Evolutionary conservation across 2,329 filamentous ascomycete species (phyloP).

Genomic region (Neurospora sp.): DNA sequence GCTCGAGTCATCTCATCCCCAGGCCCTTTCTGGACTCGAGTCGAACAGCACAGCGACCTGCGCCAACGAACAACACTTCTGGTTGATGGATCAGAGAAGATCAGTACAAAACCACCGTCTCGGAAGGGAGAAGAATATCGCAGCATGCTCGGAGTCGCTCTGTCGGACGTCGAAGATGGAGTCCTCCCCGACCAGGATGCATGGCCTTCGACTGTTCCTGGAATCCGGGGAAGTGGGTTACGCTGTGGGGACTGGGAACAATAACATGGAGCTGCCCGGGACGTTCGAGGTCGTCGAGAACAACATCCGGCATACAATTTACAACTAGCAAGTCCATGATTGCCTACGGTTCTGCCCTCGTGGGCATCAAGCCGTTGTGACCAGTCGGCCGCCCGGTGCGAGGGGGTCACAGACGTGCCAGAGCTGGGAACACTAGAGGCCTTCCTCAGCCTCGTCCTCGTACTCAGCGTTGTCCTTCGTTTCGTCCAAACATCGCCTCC

Average conservation of each 20-base stretch:
- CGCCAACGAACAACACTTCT: background rate
- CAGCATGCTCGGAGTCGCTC: background rate
- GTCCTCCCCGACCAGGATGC: background rate
- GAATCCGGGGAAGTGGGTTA: background rate
- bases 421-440: no score
- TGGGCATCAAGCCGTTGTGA: no score
- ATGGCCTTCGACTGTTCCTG: background rate
- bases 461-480: background rate
- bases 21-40: background rate
- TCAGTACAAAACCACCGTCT: background rate
- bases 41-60: background rate
- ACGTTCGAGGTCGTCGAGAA: background rate
- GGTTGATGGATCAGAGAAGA: background rate
- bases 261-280: background rate
- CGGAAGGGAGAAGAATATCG: background rate
- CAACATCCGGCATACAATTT: background rate
- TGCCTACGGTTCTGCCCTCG: background rate
- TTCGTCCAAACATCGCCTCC: background rate
- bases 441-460: background rate
- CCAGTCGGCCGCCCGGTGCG: no score
- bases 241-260: background rate
- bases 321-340: background rate
- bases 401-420: no score
- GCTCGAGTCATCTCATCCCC: background rate
- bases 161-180: background rate